These are phyloP conservation scores for Cylindrodendrum hubeiense DNA, from an alignment of 2,329 filamentous ascomycete genomes.

Conservation along the genomic window DNA sequence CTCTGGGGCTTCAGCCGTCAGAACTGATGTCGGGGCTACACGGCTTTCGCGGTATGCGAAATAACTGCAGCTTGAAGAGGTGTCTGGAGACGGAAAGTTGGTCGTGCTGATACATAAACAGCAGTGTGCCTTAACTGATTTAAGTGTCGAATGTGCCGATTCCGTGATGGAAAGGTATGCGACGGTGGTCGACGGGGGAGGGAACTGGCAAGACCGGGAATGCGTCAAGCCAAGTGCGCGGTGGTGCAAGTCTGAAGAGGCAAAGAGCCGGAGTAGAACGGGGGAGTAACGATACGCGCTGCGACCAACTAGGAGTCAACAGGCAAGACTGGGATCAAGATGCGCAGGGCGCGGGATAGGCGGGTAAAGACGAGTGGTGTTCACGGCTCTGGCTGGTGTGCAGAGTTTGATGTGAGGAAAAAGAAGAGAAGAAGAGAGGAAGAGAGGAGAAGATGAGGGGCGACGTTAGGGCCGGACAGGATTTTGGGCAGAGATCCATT, in stretches of 20 bases:
- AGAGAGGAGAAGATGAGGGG: slow-evolving; percentile 38
- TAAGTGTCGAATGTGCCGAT: slow-evolving; percentile 47
- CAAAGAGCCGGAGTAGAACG: slow-evolving; percentile 26
- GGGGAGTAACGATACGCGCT: slow-evolving; percentile 37
- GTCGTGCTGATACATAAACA: slow-evolving; percentile 99
- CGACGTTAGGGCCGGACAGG: slow-evolving; percentile 44
- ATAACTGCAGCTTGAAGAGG: slow-evolving; percentile 96
- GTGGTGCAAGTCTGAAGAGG: slow-evolving; percentile 4
- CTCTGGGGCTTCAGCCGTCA: slow-evolving; percentile 81
- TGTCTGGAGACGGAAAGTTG: slow-evolving; percentile 90
- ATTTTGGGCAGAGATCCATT: slow-evolving; percentile 33
- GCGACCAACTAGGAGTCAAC: slow-evolving; percentile 44
- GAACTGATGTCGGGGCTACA: slow-evolving; percentile 91
- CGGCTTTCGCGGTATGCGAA: slow-evolving; percentile 95
- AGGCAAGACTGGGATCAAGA: slow-evolving; percentile 34
- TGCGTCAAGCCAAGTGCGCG: slow-evolving; percentile 14
- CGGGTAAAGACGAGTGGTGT: slow-evolving; percentile 29
- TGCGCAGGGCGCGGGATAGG: slow-evolving; percentile 38
- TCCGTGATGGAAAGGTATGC: slow-evolving; percentile 28
- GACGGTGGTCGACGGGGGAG: slow-evolving; percentile 29
- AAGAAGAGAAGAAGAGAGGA: slow-evolving; percentile 30
- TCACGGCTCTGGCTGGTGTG: slow-evolving; percentile 38
- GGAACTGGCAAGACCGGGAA: slow-evolving; percentile 3
- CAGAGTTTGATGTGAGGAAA: slow-evolving; percentile 40
- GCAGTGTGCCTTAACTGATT: slow-evolving; percentile 51